These are phyloP conservation scores for Cerioporus squamosus DNA, from an alignment of 1,284 basidiomycete species.

Conservation along the genomic window DNA sequence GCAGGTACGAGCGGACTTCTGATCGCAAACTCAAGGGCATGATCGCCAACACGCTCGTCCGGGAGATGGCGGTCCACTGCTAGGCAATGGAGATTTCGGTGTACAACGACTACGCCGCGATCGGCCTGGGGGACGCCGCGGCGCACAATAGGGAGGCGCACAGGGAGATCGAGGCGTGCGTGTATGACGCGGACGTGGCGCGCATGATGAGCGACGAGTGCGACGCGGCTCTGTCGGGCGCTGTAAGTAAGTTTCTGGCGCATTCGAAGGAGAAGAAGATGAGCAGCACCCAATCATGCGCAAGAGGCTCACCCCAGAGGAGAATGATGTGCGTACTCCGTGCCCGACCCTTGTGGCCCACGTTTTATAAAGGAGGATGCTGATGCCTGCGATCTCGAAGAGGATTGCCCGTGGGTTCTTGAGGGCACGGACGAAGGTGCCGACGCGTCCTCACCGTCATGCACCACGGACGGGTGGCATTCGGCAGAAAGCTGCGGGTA, in stretches of 20 bases:
- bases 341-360: neutral
- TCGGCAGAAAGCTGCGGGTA: slow-evolving; percentile 25
- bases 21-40: slow-evolving; percentile 17
- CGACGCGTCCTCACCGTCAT: slow-evolving; percentile 20
- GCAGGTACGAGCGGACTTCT: slow-evolving; percentile 19
- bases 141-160: slow-evolving; percentile 28
- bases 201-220: slow-evolving; percentile 14
- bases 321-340: slow-evolving; percentile 26
- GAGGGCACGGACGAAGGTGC: slow-evolving; percentile 20
- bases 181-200: slow-evolving; percentile 24
- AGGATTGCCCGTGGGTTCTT: slow-evolving; percentile 22
- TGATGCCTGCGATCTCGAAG: slow-evolving; percentile 6
- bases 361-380: neutral
- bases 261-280: slow-evolving; percentile 29
- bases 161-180: slow-evolving; percentile 24
- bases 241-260: slow-evolving; percentile 4
- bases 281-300: slow-evolving; percentile 21
- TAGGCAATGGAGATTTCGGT: slow-evolving; percentile 31
- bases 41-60: slow-evolving; percentile 31
- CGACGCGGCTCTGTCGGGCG: slow-evolving; percentile 20
- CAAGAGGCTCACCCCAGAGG: slow-evolving; percentile 19
- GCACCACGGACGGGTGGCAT: slow-evolving; percentile 27
- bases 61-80: slow-evolving; percentile 30
- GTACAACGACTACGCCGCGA: slow-evolving; percentile 25
- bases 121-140: slow-evolving; percentile 10